Evolutionary conservation across 2,329 filamentous ascomycete species (phyloP), one percentile per base, ranked within the genome.

Genomic region (Plenodomus tracheiphilus): DNA sequence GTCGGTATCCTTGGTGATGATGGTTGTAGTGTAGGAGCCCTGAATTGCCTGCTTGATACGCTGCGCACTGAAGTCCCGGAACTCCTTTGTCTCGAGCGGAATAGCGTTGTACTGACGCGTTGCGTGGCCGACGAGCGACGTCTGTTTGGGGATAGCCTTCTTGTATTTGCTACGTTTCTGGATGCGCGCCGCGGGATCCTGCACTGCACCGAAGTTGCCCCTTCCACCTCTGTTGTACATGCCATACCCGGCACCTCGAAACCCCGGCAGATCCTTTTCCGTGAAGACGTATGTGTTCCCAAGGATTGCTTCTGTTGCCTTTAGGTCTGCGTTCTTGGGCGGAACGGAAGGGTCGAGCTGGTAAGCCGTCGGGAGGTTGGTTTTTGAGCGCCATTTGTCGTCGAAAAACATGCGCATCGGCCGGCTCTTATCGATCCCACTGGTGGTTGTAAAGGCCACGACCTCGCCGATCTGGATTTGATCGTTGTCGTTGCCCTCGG

Each of bases 281-380:
- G 88, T 91, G 68, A 99, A 99, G 47, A 97, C 79, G 69, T 88
- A 96, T 17, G 91, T 94, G 73, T 96, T 97, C 64, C 84, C 84
- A 28, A 93, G 84, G n/a, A 82, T 75, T 1, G 59, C 55, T 35
- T 84, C 81, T 19, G 82, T 85, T 1, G 54, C 53, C 11, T 53
- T 35, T 16, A 61, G 51, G 11, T 32, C 28, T 32, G 28, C 28
- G 11, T 6, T 32, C 28, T 32, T 32, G 6, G 28, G 15, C 4
- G 28, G 28, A 15, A 32, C 28, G 6, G 28, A 32, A 39, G 91
- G 80, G 39, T 91, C 85, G 49, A 97, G 77, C 58, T 90, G 83
- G 74, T 97, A 99, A 66, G 96, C 91, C 66, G 90, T 90, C 10
- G 92, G 91, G n/a, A 97, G 79, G 4, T 81, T 76, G 59, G 87